Evolutionary conservation across 192 early-diverging fungal genomes (phyloP), one percentile per base, ranked within the genome.

Genomic region (Coemansia sp.): DNA sequence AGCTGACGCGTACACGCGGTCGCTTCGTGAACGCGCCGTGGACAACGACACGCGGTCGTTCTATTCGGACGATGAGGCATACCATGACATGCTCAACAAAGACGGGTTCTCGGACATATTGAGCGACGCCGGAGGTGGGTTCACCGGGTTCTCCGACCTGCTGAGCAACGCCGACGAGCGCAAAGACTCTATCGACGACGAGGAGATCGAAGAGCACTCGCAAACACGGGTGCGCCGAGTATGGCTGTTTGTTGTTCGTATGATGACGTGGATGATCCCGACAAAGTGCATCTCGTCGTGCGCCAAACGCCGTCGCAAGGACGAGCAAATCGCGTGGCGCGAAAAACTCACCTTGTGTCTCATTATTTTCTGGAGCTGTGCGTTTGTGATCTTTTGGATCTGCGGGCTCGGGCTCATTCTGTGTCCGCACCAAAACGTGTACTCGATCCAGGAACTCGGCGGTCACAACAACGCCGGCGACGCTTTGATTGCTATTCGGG

Each of bases 271-370:
- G 73, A 75, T 93, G 90, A 83, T 97, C 43, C 95, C 95, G 4
- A 72, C 78, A 8, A 73, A 66, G 19, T 82, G 72, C 48, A 71
- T 98, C 43, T 43, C 60, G 3, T 85, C 81, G 65, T 89, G 90
- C 66, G 92, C 89, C 41, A 75, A 86, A 47, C 92, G 94, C 85
- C 83, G 86, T 47, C 84, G 86, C 49, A 83, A 83, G 50, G 90
- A 92, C 66, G 84, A 93, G 54, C 90, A 88, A 49, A 84, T 90
- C 74, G 96, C 96, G 1, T 98, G 96, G 96, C 86, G 96, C 59
- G 96, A 98, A 72, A 97, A 98, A 72, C 84, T 95, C 10, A 90
- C 96, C 2, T 81, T 98, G 8, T 94, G 92, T 65, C 64, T 90
- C 57, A 66, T 95, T 59, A 93, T 95, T 25, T 75, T 87, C 15